Percentiles rank a stretch among this genome's conserved stretches.
Conservation (phyloP, 2,329 filamentous ascomycete genomes). For the Colletotrichum melonis region DNA sequence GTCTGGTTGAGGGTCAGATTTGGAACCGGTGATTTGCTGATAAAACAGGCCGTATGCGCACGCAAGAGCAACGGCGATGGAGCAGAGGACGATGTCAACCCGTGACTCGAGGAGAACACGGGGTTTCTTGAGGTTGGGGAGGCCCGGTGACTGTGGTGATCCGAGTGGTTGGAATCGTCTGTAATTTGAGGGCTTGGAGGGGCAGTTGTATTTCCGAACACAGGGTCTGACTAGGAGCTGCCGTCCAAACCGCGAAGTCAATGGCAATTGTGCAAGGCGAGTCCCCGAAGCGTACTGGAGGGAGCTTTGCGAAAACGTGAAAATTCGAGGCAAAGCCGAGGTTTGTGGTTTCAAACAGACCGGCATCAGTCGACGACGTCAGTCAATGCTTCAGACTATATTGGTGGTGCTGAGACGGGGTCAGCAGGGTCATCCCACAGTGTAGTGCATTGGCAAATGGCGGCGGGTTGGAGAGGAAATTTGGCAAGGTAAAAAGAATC, state of each 20-base stretch:
- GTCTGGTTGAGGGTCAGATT: background rate
- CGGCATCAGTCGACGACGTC: slow-evolving; percentile 31
- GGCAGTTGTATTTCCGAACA: background rate
- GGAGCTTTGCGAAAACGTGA: slow-evolving; percentile 2
- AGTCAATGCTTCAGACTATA: slow-evolving; percentile 1
- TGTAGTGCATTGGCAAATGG: background rate
- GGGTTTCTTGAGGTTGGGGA: slow-evolving; percentile 1
- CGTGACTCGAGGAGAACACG: slow-evolving; percentile 31
- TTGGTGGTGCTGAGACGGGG: slow-evolving; percentile 14
- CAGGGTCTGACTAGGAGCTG: background rate
- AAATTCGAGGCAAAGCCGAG: slow-evolving; percentile 29
- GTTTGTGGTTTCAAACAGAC: slow-evolving; percentile 31
- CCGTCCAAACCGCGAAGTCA: background rate
- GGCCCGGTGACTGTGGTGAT: background rate
- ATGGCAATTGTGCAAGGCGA: background rate
- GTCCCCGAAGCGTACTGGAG: slow-evolving; percentile 6
- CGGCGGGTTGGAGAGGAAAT: background rate
- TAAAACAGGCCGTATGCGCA: slow-evolving; percentile 29
- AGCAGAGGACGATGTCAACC: slow-evolving; percentile 21
- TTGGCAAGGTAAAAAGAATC: background rate
- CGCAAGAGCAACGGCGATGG: slow-evolving; percentile 27
- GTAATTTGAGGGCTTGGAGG: slow-evolving; percentile 4
- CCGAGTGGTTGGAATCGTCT: slow-evolving; percentile 3
- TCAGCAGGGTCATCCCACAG: slow-evolving; percentile 33
- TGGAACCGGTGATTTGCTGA: background rate